Conservation (phyloP, 1,139 yeast genomes). For the Chernovozyma aurita region DNA sequence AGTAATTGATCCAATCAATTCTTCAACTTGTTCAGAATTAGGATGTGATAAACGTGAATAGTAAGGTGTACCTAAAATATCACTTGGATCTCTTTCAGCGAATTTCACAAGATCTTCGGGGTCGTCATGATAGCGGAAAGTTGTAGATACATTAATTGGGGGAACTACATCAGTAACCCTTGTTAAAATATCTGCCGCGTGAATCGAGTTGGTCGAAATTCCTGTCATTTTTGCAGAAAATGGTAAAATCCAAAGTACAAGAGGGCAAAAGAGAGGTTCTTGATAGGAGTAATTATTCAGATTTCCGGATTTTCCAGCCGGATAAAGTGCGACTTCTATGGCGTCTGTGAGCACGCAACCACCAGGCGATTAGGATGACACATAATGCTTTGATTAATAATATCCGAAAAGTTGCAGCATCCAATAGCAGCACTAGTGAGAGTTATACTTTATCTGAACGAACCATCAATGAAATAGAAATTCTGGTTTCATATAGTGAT, state of each 20-base stretch:
- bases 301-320: no score
- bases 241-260: no score
- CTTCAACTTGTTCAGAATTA: conserved; percentile 63
- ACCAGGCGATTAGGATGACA: no score
- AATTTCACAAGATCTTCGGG: conserved; percentile 50
- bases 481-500: no score
- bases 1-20: conserved; percentile 54
- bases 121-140: conserved; percentile 60
- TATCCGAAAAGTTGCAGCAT: no score
- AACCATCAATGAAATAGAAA: no score
- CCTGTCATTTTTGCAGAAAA: conserved; percentile 43
- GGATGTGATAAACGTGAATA: conserved; percentile 79
- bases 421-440: no score
- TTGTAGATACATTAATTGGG: conserved; percentile 80
- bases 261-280: background rate
- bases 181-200: conserved; percentile 52
- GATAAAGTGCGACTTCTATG: no score
- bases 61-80: conserved; percentile 23
- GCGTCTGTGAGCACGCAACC: no score
- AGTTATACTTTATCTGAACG: no score
- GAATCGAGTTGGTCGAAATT: conserved; percentile 51
- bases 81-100: conserved; percentile 13
- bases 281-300: no score
- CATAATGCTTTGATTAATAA: no score
- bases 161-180: conserved; percentile 60